phyloP scores from a whole-genome alignment of 768 basidiomycete genomes.

The Punctularia strigosozonata region DNA sequence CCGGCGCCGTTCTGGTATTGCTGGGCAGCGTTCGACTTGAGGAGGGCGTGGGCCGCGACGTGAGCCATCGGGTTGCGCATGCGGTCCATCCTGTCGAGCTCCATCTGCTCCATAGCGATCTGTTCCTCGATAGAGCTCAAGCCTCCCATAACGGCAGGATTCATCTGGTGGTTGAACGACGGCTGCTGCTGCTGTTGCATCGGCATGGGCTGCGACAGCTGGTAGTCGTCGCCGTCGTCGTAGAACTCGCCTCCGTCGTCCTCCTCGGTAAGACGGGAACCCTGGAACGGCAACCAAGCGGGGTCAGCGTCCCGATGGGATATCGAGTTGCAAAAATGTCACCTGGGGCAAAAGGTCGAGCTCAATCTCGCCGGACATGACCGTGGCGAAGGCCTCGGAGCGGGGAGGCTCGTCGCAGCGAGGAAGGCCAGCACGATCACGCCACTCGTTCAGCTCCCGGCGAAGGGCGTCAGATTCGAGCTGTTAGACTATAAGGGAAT shows the following conservation, averaged over 20 bases:
- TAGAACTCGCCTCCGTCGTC: constrained; percentile 21
- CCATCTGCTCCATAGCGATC: constrained; percentile 12
- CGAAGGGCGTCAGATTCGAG: constrained; percentile 81
- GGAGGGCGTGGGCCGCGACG: constrained; percentile 21
- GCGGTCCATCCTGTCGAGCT: too few relatives aligned
- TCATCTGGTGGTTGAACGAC: constrained; percentile 13
- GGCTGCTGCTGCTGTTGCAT: constrained; percentile 6
- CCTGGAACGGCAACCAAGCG: constrained; percentile 13
- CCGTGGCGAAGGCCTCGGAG: constrained; percentile 60
- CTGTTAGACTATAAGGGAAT: too few relatives aligned
- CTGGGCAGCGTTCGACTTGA: constrained; percentile 22
- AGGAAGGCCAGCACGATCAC: constrained; percentile 60
- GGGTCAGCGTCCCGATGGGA: constrained; percentile 31
- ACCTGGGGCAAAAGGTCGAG: constrained; percentile 35
- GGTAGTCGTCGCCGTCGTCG: constrained; percentile 10
- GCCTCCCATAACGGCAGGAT: constrained; percentile 12
- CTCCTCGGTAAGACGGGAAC: constrained; percentile 11
- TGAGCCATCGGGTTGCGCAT: constrained; percentile 16
- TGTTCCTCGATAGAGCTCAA: constrained; percentile 10
- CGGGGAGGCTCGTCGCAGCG: constrained; percentile 64
- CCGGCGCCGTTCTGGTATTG: constrained; percentile 24
- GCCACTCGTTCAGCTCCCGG: constrained; percentile 90
- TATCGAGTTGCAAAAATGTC: constrained; percentile 47
- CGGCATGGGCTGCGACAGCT: constrained; percentile 9
- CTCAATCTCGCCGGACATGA: constrained; percentile 61